phyloP scores from a whole-genome alignment of 768 basidiomycete genomes.

The Xerocomellus amylosporus region DNA sequence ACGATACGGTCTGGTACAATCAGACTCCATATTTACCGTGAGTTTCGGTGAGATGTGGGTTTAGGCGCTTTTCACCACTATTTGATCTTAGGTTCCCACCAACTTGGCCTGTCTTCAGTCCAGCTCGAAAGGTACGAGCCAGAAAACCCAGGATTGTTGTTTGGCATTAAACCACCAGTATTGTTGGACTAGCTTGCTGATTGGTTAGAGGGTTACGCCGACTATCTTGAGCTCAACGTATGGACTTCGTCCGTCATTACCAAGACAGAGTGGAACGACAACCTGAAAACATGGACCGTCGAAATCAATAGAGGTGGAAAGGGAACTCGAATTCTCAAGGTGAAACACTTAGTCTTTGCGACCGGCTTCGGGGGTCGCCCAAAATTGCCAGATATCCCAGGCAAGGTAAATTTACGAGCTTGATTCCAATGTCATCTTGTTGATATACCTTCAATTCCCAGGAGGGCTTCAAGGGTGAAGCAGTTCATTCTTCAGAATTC shows the following conservation, averaged over 20 bases:
- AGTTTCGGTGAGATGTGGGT: constrained; percentile 13
- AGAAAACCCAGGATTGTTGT: no score
- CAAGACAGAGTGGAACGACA: constrained; percentile 38
- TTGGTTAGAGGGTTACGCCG: constrained; percentile 63
- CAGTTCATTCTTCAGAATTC: constrained; percentile 52
- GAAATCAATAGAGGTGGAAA: constrained; percentile 34
- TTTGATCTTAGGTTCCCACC: constrained; percentile 45
- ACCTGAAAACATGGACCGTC: constrained; percentile 45
- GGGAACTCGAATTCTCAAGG: constrained; percentile 35
- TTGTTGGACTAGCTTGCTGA: constrained; percentile 48
- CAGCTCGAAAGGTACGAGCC: constrained; percentile 45
- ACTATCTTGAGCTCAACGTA: constrained; percentile 56
- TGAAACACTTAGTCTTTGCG: constrained; percentile 55
- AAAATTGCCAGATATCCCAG: constrained; percentile 44
- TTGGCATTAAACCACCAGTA: background rate
- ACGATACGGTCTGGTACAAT: constrained; percentile 52
- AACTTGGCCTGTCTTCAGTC: constrained; percentile 53
- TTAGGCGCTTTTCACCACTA: background rate
- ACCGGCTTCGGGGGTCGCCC: constrained; percentile 49
- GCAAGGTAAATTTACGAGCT: constrained; percentile 31
- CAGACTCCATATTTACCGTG: constrained; percentile 56
- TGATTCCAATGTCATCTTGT: background rate
- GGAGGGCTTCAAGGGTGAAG: constrained; percentile 53
- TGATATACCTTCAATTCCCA: constrained; percentile 13
- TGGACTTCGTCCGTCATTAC: constrained; percentile 53